phyloP scores from a whole-genome alignment of 192 early-diverging fungal genomes.

The Coemansia asiatica region DNA sequence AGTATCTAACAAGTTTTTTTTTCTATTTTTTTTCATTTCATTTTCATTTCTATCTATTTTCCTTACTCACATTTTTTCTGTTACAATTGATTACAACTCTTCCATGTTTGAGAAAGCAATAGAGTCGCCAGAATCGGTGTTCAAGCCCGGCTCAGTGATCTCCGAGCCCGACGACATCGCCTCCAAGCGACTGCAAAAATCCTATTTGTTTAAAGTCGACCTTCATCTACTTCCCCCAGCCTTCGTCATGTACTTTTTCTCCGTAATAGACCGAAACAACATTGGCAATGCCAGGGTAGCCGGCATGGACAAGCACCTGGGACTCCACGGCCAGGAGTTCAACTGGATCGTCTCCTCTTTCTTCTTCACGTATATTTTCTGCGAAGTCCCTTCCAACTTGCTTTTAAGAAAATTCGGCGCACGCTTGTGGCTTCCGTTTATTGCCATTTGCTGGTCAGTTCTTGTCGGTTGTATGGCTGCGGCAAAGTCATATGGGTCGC shows the following conservation, averaged over 20 bases:
- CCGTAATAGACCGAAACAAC: constrained; percentile 53
- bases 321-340: constrained; percentile 46
- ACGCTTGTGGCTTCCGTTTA: constrained; percentile 49
- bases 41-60: neutral
- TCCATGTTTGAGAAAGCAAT: too few relatives aligned
- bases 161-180: neutral
- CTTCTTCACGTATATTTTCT: constrained; percentile 67
- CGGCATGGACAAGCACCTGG: constrained; percentile 39
- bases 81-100: too few relatives aligned
- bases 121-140: neutral
- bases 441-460: constrained; percentile 48
- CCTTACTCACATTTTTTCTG: too few relatives aligned
- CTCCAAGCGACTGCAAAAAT: constrained; percentile 16
- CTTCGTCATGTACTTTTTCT: constrained; percentile 52
- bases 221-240: constrained; percentile 58
- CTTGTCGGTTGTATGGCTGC: constrained; percentile 61
- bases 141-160: neutral
- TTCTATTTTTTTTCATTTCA: neutral
- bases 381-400: constrained; percentile 65
- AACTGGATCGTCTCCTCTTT: constrained; percentile 60
- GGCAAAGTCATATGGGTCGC: constrained; percentile 57
- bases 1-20: neutral
- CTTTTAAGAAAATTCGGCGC: constrained; percentile 47
- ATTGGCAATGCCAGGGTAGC: constrained; percentile 54
- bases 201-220: constrained; percentile 58